Evolutionary conservation across 768 basidiomycete genomes (phyloP).

Genomic region (Kwoniella dendrophila): DNA sequence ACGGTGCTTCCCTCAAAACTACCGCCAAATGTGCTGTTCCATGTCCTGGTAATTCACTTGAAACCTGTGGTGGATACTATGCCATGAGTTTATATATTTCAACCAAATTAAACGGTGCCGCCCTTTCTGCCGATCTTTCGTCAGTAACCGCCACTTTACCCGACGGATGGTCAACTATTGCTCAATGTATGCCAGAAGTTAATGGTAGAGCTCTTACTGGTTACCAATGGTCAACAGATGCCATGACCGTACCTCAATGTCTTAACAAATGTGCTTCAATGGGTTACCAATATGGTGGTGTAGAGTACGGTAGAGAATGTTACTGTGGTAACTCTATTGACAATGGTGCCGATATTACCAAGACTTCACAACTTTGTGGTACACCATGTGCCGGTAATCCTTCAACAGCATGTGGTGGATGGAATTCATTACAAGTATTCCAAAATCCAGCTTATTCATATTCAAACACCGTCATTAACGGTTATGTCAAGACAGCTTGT

Average conservation of each 20-base stretch:
- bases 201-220: conserved; percentile 38
- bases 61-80: conserved; percentile 29
- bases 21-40: conserved; percentile 24
- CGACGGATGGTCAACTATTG: conserved; percentile 23
- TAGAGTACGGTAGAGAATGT: conserved; percentile 36
- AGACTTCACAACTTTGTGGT: conserved; percentile 15
- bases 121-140: conserved; percentile 18
- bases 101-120: conserved; percentile 24
- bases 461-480: conserved; percentile 32
- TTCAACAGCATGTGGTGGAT: conserved; percentile 22
- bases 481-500: conserved; percentile 35
- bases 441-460: conserved; percentile 27
- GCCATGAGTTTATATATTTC: conserved; percentile 26
- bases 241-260: conserved; percentile 36
- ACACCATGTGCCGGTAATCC: conserved; percentile 34
- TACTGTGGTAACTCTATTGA: conserved; percentile 37
- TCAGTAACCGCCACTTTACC: conserved; percentile 30
- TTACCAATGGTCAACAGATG: conserved; percentile 23
- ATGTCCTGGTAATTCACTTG: conserved; percentile 27
- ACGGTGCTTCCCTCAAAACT: conserved; percentile 56
- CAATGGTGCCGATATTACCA: conserved; percentile 35
- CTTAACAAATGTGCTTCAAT: conserved; percentile 28
- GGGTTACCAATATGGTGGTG: conserved; percentile 34
- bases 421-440: conserved; percentile 28
- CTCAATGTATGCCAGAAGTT: conserved; percentile 37